Evolutionary conservation across 176 grass and related monocot genomes (phyloP).

Genomic region (Saccharum spontaneum): DNA sequence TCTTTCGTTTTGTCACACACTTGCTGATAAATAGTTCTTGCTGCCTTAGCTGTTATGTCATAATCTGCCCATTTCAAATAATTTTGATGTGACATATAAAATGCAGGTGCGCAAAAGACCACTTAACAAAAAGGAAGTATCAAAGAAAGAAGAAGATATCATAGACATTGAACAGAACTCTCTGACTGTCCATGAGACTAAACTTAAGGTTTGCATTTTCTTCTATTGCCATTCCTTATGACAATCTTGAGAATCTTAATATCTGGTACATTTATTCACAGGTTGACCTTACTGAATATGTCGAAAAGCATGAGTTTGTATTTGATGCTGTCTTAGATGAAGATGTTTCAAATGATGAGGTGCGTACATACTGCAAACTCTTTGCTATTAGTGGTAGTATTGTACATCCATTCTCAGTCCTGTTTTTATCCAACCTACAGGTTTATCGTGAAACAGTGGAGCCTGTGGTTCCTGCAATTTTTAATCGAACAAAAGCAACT

Average conservation of each 20-base stretch:
- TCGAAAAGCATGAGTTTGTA: slow-evolving; percentile 96
- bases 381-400: slow-evolving; percentile 7
- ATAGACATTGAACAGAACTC: slow-evolving; percentile 78
- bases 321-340: slow-evolving; percentile 99
- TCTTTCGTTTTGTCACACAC: slow-evolving; percentile 5
- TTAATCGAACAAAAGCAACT: slow-evolving; percentile 93
- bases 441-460: slow-evolving; percentile 98
- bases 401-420: slow-evolving; percentile 12
- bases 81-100: slow-evolving; percentile 11
- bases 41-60: background rate
- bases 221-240: slow-evolving; percentile 15
- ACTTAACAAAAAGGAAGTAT: slow-evolving; percentile 93
- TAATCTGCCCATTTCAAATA: slow-evolving; percentile 6
- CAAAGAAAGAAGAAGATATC: slow-evolving; percentile 97
- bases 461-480: slow-evolving; percentile 93
- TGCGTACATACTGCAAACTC: slow-evolving; percentile 21
- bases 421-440: slow-evolving; percentile 45
- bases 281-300: slow-evolving; percentile 98
- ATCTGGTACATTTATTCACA: slow-evolving; percentile 28
- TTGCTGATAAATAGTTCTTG: slow-evolving; percentile 16
- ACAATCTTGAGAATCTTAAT: slow-evolving; percentile 9
- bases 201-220: slow-evolving; percentile 81
- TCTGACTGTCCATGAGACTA: slow-evolving; percentile 97
- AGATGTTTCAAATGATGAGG: slow-evolving; percentile 97
- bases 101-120: slow-evolving; percentile 95